Percentiles rank a stretch among this genome's conserved stretches.
Conservation (phyloP, 345 rosid genomes). For the Populus simonii region DNA sequence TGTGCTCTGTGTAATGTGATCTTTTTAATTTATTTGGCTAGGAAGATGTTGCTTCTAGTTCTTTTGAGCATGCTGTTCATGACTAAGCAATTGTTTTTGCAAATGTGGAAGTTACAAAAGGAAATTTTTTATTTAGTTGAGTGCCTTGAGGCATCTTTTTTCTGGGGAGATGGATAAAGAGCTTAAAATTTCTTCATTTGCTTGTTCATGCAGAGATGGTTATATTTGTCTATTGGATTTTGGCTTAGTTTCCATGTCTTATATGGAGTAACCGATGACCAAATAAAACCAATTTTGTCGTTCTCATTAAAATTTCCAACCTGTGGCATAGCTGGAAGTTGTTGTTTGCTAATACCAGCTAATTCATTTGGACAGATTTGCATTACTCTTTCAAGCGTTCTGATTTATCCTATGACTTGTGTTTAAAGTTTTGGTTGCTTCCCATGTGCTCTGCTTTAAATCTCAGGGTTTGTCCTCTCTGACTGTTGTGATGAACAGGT, state of each 20-base stretch:
- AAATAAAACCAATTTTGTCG: constrained; percentile 6
- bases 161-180: not conserved
- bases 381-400: not conserved
- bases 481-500: not conserved
- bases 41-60: not conserved
- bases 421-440: constrained; percentile 4
- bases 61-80: not conserved
- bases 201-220: constrained; percentile 12
- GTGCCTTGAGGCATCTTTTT: not conserved
- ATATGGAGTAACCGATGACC: not conserved
- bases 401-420: not conserved
- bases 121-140: not conserved
- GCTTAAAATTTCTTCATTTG: not conserved
- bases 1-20: not conserved
- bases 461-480: not conserved
- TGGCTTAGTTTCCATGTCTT: not conserved
- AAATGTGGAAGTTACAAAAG: not conserved
- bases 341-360: constrained; percentile 17
- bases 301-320: constrained; percentile 14
- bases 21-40: not conserved
- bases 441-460: not conserved
- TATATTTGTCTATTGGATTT: not conserved
- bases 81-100: not conserved
- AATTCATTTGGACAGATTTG: constrained; percentile 18
- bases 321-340: constrained; percentile 25